Evolutionary conservation across 345 rosid species (phyloP).

Genomic region (Lumnitzera racemosa): DNA sequence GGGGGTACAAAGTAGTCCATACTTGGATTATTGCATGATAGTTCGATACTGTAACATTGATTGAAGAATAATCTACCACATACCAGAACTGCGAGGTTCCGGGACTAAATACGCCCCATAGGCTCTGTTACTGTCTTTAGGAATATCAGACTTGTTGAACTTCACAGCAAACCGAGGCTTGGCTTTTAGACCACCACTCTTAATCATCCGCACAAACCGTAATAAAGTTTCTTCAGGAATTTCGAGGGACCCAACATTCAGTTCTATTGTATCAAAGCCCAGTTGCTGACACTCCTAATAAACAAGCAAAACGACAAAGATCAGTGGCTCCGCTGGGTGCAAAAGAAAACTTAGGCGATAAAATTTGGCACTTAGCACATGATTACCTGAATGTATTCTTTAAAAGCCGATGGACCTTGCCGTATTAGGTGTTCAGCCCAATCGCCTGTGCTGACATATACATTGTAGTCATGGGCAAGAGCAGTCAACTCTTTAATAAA

Average conservation of each 20-base stretch:
- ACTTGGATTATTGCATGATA: background rate
- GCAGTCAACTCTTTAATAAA: conserved; percentile 55
- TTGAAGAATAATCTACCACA: background rate
- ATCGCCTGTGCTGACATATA: conserved; percentile 84
- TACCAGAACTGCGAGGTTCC: conserved; percentile 65
- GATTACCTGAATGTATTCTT: conserved; percentile 65
- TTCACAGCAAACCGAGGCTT: conserved; percentile 75
- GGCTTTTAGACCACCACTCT: conserved; percentile 72
- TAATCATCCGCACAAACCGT: conserved; percentile 75
- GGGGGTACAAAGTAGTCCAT: no score
- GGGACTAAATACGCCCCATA: conserved; percentile 77
- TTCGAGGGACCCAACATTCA: conserved; percentile 69
- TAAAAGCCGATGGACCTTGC: conserved; percentile 69
- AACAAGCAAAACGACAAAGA: background rate
- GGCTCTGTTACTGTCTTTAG: conserved; percentile 45
- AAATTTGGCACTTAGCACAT: background rate
- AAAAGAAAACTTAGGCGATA: background rate
- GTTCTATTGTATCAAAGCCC: conserved; percentile 86
- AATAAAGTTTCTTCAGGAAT: conserved; percentile 80
- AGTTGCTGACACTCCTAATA: conserved; percentile 71
- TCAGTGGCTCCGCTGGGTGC: background rate
- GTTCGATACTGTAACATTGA: background rate
- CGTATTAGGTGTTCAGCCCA: conserved; percentile 83
- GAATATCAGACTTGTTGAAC: conserved; percentile 72
- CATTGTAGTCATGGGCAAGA: conserved; percentile 69